phyloP scores from a whole-genome alignment of 177 flowering plant genomes.

The Vitis hybrid region DNA sequence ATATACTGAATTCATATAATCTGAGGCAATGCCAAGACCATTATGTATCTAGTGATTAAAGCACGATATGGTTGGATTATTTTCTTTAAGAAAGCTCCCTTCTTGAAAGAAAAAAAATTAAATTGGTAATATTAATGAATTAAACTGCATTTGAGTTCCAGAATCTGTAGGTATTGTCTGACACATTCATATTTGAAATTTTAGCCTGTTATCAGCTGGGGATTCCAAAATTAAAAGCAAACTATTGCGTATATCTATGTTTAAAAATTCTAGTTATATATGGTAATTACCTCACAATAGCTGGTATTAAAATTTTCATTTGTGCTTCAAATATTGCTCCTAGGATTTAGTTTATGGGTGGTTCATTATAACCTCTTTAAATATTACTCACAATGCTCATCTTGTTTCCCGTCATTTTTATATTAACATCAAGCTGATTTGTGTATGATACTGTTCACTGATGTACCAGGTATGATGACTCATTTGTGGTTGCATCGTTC shows the following conservation, averaged over 20 bases:
- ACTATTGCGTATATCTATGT: background rate
- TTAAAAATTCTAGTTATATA: background rate
- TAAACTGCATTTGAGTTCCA: background rate
- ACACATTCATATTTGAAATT: too few relatives aligned
- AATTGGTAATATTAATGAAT: background rate
- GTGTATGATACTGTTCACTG: constrained; percentile 15
- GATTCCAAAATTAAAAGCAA: background rate
- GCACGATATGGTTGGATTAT: background rate
- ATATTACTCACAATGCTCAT: background rate
- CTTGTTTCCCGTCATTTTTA: background rate
- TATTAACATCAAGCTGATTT: background rate
- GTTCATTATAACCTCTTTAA: background rate
- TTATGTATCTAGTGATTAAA: background rate
- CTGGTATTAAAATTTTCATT: background rate
- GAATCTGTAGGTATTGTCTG: background rate
- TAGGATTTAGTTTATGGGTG: background rate
- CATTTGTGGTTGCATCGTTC: constrained; percentile 64
- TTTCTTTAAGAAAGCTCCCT: background rate
- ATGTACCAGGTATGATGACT: constrained; percentile 66
- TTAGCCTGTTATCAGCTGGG: too few relatives aligned
- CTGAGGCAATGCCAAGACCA: background rate
- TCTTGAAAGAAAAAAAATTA: background rate
- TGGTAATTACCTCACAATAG: too few relatives aligned
- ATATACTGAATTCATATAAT: background rate
- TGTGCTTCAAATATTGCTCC: background rate